Evolutionary conservation across 441 rosid genomes (phyloP).

Genomic region (Arabidopsis lyrata): DNA sequence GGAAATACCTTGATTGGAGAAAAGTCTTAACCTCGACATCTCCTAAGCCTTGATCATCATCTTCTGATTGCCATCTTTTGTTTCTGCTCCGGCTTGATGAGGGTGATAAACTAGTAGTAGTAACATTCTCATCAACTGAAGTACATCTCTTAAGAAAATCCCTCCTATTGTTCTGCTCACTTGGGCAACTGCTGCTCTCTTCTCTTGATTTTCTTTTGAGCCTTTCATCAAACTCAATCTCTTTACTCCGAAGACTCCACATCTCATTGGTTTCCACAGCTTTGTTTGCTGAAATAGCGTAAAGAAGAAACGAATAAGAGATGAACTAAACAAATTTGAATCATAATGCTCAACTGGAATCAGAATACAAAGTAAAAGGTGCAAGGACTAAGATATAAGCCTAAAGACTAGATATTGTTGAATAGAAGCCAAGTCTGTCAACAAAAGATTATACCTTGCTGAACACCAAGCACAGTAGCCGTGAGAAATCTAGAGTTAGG

Average conservation of each 20-base stretch:
- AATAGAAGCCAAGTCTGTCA: not conserved
- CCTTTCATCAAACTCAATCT: conserved; percentile 64
- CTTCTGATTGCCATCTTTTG: conserved; percentile 46
- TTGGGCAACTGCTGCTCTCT: conserved; percentile 48
- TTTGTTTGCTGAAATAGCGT: conserved; percentile 68
- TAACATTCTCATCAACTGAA: conserved; percentile 42
- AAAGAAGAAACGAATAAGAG: conserved; percentile 22
- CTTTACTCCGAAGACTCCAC: conserved; percentile 86
- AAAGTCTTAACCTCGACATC: conserved; percentile 81
- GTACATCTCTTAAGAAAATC: conserved; percentile 48
- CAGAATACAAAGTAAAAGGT: not conserved
- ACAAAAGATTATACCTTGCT: conserved; percentile 62
- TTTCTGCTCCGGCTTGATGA: conserved; percentile 52
- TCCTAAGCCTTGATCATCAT: conserved; percentile 61
- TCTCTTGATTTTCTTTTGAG: conserved; percentile 58
- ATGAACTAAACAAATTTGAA: not conserved
- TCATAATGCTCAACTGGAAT: not conserved
- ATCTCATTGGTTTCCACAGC: conserved; percentile 88
- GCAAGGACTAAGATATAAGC: not conserved
- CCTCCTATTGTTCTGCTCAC: conserved; percentile 45
- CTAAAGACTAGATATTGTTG: not conserved
- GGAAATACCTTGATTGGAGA: conserved; percentile 74
- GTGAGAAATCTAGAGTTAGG: conserved; percentile 92
- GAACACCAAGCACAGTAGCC: conserved; percentile 90
- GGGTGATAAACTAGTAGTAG: conserved; percentile 46